phyloP scores from a whole-genome alignment of 768 basidiomycete species.

The Mycena filopes region DNA sequence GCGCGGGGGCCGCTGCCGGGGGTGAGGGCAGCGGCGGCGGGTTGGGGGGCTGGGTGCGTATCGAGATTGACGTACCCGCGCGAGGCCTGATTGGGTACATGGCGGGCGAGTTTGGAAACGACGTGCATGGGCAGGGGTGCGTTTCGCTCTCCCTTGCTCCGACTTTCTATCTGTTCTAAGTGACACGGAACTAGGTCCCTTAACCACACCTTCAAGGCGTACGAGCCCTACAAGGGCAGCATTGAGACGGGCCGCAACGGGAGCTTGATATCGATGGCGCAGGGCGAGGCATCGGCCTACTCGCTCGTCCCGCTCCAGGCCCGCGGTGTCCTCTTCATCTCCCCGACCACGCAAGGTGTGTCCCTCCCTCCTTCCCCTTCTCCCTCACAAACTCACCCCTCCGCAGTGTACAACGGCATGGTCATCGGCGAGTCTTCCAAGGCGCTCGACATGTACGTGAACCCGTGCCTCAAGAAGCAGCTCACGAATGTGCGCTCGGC shows the following conservation, averaged over 20 bases:
- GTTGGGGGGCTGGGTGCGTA: slow-evolving; percentile 51
- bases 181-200: slow-evolving; percentile 48
- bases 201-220: slow-evolving; percentile 63
- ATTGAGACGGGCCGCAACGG: slow-evolving; percentile 62
- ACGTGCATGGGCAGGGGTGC: slow-evolving; percentile 61
- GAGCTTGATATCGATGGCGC: slow-evolving; percentile 57
- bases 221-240: slow-evolving; percentile 54
- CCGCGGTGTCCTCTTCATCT: slow-evolving; percentile 57
- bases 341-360: slow-evolving; percentile 54
- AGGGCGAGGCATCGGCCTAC: slow-evolving; percentile 58
- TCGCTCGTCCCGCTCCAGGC: slow-evolving; percentile 62
- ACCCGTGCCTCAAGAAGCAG: slow-evolving; percentile 60
- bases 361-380: not conserved
- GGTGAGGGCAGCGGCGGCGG: slow-evolving; percentile 22
- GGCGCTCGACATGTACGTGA: slow-evolving; percentile 56
- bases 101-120: slow-evolving; percentile 63
- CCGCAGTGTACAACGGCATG: slow-evolving; percentile 60
- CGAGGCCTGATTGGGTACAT: slow-evolving; percentile 62
- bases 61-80: slow-evolving; percentile 60
- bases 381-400: not conserved
- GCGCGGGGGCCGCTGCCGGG: slow-evolving; percentile 25
- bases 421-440: slow-evolving; percentile 62
- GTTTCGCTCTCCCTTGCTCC: slow-evolving; percentile 12
- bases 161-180: not conserved
- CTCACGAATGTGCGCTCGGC: slow-evolving; percentile 62